Base-by-base conservation (phyloP, 805 yeast genomes). In the Zygosaccharomyces bisporus region DNA sequence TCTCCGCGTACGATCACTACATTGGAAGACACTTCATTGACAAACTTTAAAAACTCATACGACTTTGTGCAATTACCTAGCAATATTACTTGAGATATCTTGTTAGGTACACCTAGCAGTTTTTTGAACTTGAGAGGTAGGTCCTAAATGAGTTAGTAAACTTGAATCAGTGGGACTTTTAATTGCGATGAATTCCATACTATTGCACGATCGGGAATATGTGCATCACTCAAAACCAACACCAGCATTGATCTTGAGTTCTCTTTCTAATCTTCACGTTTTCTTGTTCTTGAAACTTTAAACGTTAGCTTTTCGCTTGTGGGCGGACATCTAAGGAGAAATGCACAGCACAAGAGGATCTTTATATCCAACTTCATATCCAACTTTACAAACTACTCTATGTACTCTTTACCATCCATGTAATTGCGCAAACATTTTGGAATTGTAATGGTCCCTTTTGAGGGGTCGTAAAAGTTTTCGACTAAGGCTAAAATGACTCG, bases 401-500 rank as follows among this genome's bases (percentile, higher is more conserved):
- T 52, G 33, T 39, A 48, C 39, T 68, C 71, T 51, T 72, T 76
- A 32, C 74, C 86, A 46, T 81, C 90, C 95, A 90, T 84, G 56
- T 70, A 88, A 6, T 77, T 75, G 49, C 79, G 73, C 41, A 90
- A 69, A 1, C 78, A 85, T 35, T 76, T 64, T 4, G 97, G 97
- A 41, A 90, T 76, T 9, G 58, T 50, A 4, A 90, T 75, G 4
- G 73, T 62, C 10, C 79, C 67, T 0, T 76, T 72, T 3, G 53
- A 63, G 2, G 80, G 75, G 50, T 88, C 83, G 57, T 85, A 93
- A 54, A 75, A 76, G 61, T 85, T 93, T 66, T 93, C 99, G 4
- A 91, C 68, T n/a, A 93, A 74, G 1, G 98, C 96, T 16, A 90
- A 74, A 14, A 93, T 80, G 1, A 90, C 83, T 47, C 99, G 71